Evolutionary conservation across 192 early-diverging fungal genomes (phyloP).

Genomic region (Coemansia sp.): DNA sequence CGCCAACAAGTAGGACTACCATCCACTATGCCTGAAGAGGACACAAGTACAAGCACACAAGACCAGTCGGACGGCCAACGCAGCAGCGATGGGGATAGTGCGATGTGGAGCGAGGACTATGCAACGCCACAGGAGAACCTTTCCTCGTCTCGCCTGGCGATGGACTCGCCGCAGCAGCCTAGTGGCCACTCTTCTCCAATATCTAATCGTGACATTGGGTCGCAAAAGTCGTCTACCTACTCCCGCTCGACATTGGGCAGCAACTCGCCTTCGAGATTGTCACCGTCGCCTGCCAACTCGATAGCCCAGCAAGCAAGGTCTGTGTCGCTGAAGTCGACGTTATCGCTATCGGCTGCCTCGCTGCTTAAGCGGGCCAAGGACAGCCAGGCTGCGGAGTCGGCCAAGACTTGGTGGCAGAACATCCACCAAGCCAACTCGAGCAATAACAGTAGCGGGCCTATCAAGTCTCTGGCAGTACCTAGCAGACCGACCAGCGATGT

Average conservation of each 20-base stretch:
- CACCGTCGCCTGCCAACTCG: conserved; percentile 17
- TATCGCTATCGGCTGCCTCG: conserved; percentile 38
- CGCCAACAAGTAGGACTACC: not conserved
- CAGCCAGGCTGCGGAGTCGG: conserved; percentile 55
- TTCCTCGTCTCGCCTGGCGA: conserved; percentile 7
- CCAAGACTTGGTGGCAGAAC: conserved; percentile 56
- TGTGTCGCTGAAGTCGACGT: conserved; percentile 27
- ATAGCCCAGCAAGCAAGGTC: conserved; percentile 8
- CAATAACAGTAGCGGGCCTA: not conserved
- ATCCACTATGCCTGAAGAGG: not conserved
- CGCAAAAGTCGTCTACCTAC: conserved; percentile 1
- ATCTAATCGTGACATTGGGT: conserved; percentile 22
- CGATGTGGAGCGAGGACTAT: conserved; percentile 10
- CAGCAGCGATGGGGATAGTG: not conserved
- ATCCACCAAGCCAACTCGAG: conserved; percentile 23
- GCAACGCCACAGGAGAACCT: not conserved
- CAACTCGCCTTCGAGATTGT: conserved; percentile 4
- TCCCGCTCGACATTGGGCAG: conserved; percentile 2
- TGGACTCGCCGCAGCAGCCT: conserved; percentile 25
- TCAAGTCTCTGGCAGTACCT: conserved; percentile 3
- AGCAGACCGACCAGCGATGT: conserved; percentile 5
- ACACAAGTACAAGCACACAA: not conserved
- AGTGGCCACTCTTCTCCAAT: conserved; percentile 20
- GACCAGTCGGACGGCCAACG: not conserved
- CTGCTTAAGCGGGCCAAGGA: conserved; percentile 49